Evolutionary conservation across 306 rosid species (phyloP).

Genomic region (Quillaja saponaria): DNA sequence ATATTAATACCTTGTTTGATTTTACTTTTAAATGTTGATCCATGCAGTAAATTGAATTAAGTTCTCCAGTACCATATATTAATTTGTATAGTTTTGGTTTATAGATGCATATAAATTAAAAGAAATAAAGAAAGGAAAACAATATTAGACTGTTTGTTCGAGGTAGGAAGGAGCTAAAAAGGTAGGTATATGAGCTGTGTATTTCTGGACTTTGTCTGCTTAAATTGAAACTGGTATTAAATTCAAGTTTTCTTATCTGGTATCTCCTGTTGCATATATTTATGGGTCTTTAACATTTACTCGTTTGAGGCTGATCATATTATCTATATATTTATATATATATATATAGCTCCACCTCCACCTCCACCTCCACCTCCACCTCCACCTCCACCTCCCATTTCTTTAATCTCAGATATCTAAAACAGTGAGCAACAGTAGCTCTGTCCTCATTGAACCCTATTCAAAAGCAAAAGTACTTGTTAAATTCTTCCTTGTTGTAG

Average conservation of each 20-base stretch:
- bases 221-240: slow-evolving; percentile 44
- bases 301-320: no score
- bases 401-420: slow-evolving; percentile 34
- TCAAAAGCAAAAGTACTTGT: slow-evolving; percentile 28
- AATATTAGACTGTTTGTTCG: no score
- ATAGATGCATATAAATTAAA: no score
- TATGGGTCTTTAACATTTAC: no score
- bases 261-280: no score
- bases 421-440: slow-evolving; percentile 49
- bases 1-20: no score
- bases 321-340: no score
- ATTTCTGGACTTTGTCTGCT: slow-evolving; percentile 29
- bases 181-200: slow-evolving; percentile 40
- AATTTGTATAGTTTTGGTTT: no score
- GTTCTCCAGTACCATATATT: no score
- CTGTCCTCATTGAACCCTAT: slow-evolving; percentile 52
- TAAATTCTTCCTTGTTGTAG: slow-evolving; percentile 36
- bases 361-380: slow-evolving; percentile 26
- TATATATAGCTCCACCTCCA: slow-evolving; percentile 1
- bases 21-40: no score
- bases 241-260: slow-evolving; percentile 56
- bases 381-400: slow-evolving; percentile 30
- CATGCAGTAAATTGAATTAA: no score
- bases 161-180: not conserved
- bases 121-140: no score